Percentiles rank a stretch among this genome's conserved stretches.
Evolutionary conservation across 2,329 filamentous ascomycete species (phyloP).

Genomic region (Pseudopithomyces maydicus): DNA sequence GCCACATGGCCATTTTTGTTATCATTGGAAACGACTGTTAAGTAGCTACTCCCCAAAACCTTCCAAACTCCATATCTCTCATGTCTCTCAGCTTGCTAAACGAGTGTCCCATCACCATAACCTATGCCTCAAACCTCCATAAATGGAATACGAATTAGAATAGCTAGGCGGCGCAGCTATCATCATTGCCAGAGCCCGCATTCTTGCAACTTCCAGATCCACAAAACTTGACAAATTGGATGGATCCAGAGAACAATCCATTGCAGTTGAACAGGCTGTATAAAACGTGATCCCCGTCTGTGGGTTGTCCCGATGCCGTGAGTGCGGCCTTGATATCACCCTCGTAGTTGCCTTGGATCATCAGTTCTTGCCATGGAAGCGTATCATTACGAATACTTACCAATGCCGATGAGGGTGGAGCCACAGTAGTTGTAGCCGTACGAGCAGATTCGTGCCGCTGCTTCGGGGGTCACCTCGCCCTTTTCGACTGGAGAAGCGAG

Average conservation of each 20-base stretch:
- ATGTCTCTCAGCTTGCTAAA: too few species aligned
- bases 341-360: not conserved
- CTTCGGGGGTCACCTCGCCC: not conserved
- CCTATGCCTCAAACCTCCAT: too few species aligned
- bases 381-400: not conserved
- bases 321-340: not conserved
- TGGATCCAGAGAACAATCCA: not conserved
- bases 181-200: constrained; percentile 3
- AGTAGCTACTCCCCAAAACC: too few species aligned
- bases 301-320: not conserved
- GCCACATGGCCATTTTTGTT: too few species aligned
- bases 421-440: constrained; percentile 2
- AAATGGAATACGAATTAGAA: not conserved
- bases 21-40: too few species aligned
- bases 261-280: constrained; percentile 6
- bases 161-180: not conserved
- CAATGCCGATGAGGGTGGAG: not conserved
- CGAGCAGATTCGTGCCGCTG: not conserved
- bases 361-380: not conserved
- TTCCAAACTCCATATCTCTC: too few species aligned
- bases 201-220: not conserved
- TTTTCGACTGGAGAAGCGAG: not conserved
- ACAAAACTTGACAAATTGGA: constrained; percentile 5
- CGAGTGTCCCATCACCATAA: too few species aligned
- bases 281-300: not conserved